Conservation (phyloP, 2,329 filamentous ascomycete species). For the Colletotrichum kahawae region DNA sequence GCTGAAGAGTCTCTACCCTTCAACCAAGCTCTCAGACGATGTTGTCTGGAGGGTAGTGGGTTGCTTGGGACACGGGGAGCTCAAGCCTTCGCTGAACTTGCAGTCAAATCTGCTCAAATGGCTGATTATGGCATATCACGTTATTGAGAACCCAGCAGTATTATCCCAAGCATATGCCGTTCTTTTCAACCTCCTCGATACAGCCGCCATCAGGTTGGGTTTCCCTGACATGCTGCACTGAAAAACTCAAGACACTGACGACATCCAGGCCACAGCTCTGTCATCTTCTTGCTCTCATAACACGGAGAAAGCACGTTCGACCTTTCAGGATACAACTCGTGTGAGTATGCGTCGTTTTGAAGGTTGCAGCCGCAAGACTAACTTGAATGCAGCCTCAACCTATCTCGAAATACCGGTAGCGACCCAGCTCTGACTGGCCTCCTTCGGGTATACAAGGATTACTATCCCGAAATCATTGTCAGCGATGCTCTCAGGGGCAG, state of each 20-base stretch:
- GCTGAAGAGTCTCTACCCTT: constrained; percentile 78
- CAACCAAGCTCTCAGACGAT: constrained; percentile 63
- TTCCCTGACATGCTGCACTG: neutral
- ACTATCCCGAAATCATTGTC: constrained; percentile 87
- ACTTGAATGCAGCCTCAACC: constrained; percentile 49
- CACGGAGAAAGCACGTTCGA: constrained; percentile 80
- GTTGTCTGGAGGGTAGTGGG: constrained; percentile 71
- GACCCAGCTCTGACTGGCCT: constrained; percentile 78
- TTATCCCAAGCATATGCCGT: constrained; percentile 76
- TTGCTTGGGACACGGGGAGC: constrained; percentile 76
- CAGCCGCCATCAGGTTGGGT: constrained; percentile 71
- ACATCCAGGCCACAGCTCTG: constrained; percentile 63
- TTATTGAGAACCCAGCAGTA: constrained; percentile 66
- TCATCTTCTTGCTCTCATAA: constrained; percentile 80
- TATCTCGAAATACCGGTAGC: constrained; percentile 68
- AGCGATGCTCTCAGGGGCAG: constrained; percentile 68
- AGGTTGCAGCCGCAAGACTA: neutral
- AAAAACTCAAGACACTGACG: constrained; percentile 26
- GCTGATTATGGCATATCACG: constrained; percentile 78
- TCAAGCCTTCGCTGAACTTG: constrained; percentile 73
- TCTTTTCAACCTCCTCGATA: constrained; percentile 83
- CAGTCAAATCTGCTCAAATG: constrained; percentile 78
- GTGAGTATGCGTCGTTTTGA: constrained; percentile 43
- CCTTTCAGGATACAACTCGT: constrained; percentile 83
- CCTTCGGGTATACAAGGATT: constrained; percentile 85